Evolutionary conservation across 2,329 filamentous ascomycete species (phyloP).

Genomic region (Phyllosticta citribraziliensis): DNA sequence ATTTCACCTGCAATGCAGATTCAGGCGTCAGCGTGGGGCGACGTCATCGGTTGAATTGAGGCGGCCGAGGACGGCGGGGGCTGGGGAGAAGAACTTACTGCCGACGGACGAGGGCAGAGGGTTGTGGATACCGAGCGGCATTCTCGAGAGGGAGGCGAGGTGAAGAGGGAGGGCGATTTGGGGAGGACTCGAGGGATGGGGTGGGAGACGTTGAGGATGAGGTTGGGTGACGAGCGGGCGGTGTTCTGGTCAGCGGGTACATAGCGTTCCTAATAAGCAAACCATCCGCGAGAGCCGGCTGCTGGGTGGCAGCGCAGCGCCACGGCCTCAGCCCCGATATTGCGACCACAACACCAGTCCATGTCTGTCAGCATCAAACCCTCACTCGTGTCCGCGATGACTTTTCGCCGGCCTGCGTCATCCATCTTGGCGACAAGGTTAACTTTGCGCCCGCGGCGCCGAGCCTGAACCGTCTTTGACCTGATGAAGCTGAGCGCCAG

Average conservation of each 20-base stretch:
- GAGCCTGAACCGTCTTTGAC: background rate
- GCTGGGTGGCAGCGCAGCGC: background rate
- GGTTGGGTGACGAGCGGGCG: background rate
- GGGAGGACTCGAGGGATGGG: background rate
- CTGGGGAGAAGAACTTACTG: constrained; percentile 30
- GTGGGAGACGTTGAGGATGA: background rate
- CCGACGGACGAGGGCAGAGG: constrained; percentile 44
- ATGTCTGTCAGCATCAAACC: background rate
- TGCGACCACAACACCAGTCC: background rate
- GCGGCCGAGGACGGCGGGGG: constrained; percentile 5
- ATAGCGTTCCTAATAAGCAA: background rate
- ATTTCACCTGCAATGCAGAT: constrained; percentile 64
- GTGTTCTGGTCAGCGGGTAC: background rate
- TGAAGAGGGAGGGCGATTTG: background rate
- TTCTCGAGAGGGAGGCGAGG: background rate
- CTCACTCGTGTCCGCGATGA: background rate
- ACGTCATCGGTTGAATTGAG: constrained; percentile 18
- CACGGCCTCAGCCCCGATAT: background rate
- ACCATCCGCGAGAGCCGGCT: background rate
- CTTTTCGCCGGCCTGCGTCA: background rate
- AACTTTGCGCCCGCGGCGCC: background rate
- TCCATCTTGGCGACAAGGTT: background rate
- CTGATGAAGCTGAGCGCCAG: background rate
- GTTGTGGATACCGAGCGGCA: constrained; percentile 39
- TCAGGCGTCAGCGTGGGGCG: constrained; percentile 20